Percentiles rank a stretch among this genome's conserved stretches.
Conservation (phyloP, 2,329 filamentous ascomycete genomes). For the Fusarium nygamai region DNA sequence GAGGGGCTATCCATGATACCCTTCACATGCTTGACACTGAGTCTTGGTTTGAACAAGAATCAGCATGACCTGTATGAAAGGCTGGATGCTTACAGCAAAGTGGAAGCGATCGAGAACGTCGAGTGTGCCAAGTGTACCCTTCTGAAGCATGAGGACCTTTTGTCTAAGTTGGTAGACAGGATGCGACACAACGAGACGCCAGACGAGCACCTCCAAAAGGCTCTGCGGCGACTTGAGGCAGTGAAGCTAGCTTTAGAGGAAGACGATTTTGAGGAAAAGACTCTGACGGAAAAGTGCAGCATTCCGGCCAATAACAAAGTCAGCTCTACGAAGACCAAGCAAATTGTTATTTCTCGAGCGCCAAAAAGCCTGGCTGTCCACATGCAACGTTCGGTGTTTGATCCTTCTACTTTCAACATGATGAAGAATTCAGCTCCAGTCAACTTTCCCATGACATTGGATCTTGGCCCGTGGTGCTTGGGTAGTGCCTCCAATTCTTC, state of each 20-base stretch:
- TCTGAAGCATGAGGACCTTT: slow-evolving; percentile 61
- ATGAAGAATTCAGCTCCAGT: slow-evolving; percentile 87
- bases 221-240: slow-evolving; percentile 66
- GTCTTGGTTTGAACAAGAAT: slow-evolving; percentile 70
- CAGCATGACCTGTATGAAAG: slow-evolving; percentile 80
- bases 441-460: slow-evolving; percentile 76
- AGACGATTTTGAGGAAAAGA: slow-evolving; percentile 81
- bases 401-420: slow-evolving; percentile 81
- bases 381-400: slow-evolving; percentile 90
- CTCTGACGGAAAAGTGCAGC: slow-evolving; percentile 70
- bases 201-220: slow-evolving; percentile 62
- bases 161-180: slow-evolving; percentile 59
- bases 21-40: slow-evolving; percentile 93
- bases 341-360: slow-evolving; percentile 84
- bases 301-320: slow-evolving; percentile 75
- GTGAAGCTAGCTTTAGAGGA: slow-evolving; percentile 79
- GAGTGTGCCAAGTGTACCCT: slow-evolving; percentile 93
- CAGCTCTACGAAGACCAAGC: slow-evolving; percentile 85
- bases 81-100: slow-evolving; percentile 82
- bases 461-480: slow-evolving; percentile 87
- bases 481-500: slow-evolving; percentile 58
- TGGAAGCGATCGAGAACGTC: slow-evolving; percentile 89
- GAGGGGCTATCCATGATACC: slow-evolving; percentile 90
- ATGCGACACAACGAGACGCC: slow-evolving; percentile 49
- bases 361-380: slow-evolving; percentile 86